These are phyloP conservation scores for Ogataea salicorniae DNA, from an alignment of 805 yeast species.

Conservation along the genomic window DNA sequence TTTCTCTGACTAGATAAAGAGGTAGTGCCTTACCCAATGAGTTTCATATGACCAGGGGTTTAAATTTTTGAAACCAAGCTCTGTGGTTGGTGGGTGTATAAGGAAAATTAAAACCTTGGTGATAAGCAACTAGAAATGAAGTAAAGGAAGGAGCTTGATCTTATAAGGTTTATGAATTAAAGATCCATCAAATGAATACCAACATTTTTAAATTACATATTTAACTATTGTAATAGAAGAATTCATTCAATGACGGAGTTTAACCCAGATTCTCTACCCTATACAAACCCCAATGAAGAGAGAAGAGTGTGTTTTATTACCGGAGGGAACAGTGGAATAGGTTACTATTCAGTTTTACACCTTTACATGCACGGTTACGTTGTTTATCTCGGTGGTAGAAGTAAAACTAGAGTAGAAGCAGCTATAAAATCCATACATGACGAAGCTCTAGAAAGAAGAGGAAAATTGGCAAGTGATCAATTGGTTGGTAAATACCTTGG, in stretches of 20 bases:
- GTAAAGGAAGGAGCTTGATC: too few species aligned
- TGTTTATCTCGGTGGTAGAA: slow-evolving; percentile 73
- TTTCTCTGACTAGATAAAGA: too few species aligned
- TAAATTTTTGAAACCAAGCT: too few species aligned
- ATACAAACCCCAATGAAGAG: slow-evolving; percentile 47
- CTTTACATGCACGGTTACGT: slow-evolving; percentile 73
- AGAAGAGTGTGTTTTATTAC: slow-evolving; percentile 68
- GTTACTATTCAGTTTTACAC: slow-evolving; percentile 71
- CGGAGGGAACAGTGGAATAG: slow-evolving; percentile 80
- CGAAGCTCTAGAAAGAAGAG: slow-evolving; percentile 42
- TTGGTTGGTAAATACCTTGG: slow-evolving; percentile 37
- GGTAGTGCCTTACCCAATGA: too few species aligned
- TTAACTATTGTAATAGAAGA: not conserved
- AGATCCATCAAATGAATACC: too few species aligned
- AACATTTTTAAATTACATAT: too few species aligned
- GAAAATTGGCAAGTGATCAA: slow-evolving; percentile 15
- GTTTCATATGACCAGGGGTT: too few species aligned
- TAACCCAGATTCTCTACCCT: slow-evolving; percentile 53
- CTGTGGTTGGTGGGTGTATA: too few species aligned
- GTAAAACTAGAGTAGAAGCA: slow-evolving; percentile 45
- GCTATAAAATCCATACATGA: slow-evolving; percentile 51
- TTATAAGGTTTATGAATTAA: too few species aligned
- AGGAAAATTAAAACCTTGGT: too few species aligned
- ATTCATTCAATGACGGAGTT: slow-evolving; percentile 6
- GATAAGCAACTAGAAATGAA: too few species aligned